These are phyloP conservation scores for Triticum monococcum DNA, from an alignment of 176 grass and related monocot species.

Conservation along the genomic window DNA sequence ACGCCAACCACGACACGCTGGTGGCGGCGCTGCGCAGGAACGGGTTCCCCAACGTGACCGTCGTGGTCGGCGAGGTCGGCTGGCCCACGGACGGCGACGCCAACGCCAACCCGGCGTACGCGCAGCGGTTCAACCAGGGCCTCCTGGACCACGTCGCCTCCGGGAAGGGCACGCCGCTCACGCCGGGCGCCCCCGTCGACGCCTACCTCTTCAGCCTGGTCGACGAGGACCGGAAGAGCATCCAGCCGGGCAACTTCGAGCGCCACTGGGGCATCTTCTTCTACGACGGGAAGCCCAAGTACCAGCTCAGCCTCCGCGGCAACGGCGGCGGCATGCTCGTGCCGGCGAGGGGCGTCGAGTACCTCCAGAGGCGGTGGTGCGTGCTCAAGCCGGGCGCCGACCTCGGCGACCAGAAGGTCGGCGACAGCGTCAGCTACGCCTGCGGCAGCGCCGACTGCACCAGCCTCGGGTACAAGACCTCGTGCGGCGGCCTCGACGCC, in stretches of 20 bases:
- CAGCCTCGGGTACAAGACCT: conserved; percentile 76
- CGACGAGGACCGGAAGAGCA: conserved; percentile 86
- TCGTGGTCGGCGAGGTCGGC: conserved; percentile 73
- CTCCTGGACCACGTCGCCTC: conserved; percentile 47
- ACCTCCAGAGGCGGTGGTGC: conserved; percentile 62
- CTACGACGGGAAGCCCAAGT: conserved; percentile 81
- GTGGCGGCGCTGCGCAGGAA: conserved; percentile 61
- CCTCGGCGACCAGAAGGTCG: conserved; percentile 49
- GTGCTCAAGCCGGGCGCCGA: conserved; percentile 53
- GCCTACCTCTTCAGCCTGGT: conserved; percentile 85
- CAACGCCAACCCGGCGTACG: conserved; percentile 51
- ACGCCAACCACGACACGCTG: conserved; percentile 87
- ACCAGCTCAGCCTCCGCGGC: conserved; percentile 51
- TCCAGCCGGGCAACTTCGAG: conserved; percentile 84
- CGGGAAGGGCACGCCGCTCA: conserved; percentile 64
- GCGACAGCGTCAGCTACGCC: conserved; percentile 62
- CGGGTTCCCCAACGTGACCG: conserved; percentile 62
- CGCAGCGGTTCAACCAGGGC: conserved; percentile 72
- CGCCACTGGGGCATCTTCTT: conserved; percentile 90
- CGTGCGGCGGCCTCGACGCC: conserved; percentile 58
- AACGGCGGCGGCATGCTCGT: neutral
- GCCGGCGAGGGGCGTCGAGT: conserved; percentile 50
- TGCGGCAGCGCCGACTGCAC: conserved; percentile 75
- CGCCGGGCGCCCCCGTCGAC: conserved; percentile 55
- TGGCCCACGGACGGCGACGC: conserved; percentile 87